These are phyloP conservation scores for Themeda triandra DNA, from an alignment of 176 grass and related monocot species.

Conservation along the genomic window DNA sequence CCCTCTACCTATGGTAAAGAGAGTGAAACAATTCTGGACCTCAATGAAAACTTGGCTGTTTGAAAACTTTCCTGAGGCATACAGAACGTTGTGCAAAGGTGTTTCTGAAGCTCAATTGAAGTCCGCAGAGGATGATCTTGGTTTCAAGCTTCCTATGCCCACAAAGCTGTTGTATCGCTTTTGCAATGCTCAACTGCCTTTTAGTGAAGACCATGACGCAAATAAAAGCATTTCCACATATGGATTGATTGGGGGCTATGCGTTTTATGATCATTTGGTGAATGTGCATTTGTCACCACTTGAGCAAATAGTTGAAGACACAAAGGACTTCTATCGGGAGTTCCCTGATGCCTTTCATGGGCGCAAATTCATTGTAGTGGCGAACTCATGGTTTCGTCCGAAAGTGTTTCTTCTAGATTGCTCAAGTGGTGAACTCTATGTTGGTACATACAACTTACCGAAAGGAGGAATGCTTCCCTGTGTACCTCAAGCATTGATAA, in stretches of 20 bases:
- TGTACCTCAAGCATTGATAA: conserved; percentile 66
- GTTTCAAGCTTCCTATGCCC: conserved; percentile 69
- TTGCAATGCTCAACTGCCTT: conserved; percentile 85
- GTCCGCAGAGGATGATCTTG: conserved; percentile 55
- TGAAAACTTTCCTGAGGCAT: conserved; percentile 83
- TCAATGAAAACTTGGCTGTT: conserved; percentile 68
- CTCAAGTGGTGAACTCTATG: conserved; percentile 69
- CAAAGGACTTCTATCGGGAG: conserved; percentile 31
- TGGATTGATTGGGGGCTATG: conserved; percentile 89
- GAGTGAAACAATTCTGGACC: conserved; percentile 79
- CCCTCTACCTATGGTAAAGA: conserved; percentile 76
- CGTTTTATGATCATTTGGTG: conserved; percentile 52
- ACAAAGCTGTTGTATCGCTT: conserved; percentile 86
- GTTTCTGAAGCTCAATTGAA: conserved; percentile 73
- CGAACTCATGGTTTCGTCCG: conserved; percentile 50
- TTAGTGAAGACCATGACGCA: background rate
- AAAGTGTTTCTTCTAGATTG: conserved; percentile 81
- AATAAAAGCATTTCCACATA: conserved; percentile 28
- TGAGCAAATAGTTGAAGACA: conserved; percentile 54
- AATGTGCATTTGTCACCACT: conserved; percentile 85
- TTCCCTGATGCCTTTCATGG: conserved; percentile 15
- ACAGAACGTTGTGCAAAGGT: conserved; percentile 67
- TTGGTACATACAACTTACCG: conserved; percentile 56
- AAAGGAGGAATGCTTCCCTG: conserved; percentile 73
- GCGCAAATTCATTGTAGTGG: conserved; percentile 54